Base-by-base conservation (phyloP, 257 asterid species). In the Asclepias syriaca region DNA sequence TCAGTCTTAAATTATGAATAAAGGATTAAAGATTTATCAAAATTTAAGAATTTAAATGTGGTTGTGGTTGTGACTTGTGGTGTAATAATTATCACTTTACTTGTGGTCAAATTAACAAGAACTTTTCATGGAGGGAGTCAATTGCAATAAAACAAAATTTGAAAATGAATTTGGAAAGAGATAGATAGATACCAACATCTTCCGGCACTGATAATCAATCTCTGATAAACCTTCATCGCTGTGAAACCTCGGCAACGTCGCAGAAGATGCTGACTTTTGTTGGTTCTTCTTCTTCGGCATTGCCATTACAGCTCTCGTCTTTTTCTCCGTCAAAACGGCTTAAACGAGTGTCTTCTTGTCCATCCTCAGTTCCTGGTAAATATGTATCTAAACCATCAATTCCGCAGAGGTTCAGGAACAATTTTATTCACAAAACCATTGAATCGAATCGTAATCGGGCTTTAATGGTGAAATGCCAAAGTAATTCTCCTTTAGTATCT, bases 401-500 rank as follows among this genome's bases (percentile, higher is more conserved):
- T 19, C 14, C 43, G 2, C 5, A 16, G 12, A 6, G 13, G 13
- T 24, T 51, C 32, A 51, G 60, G 32, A 51, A 45, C 56, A 22
- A 4, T 0, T 27, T 24, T 71, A 48, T 40, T 58, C 68, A 11
- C 1, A n/a, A 54, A 14, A n/a, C 32, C 37, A 16, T 37, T 7
- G 51, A 54, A 55, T 55, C 21, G 6, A 34, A 54, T 51, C n/a
- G 22, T 34, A 24, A 39, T 2, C 53, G 79, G 32, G 57, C n/a
- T 65, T 22, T 74, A 15, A 51, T 37, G 3, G 83, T 80, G 50
- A 77, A 76, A 24, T 81, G 86, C 48, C 84, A 55, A 22, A 43
- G 78, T 60, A 82, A 37, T 60, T 72, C 78, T 3, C 88, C 97
- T 0, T 2, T 88, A n/a, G 71, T 92, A 72, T 88, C 97, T 71